Base-by-base conservation (phyloP, 2,329 filamentous ascomycete genomes). In the Byssoonygena ceratinophila region DNA sequence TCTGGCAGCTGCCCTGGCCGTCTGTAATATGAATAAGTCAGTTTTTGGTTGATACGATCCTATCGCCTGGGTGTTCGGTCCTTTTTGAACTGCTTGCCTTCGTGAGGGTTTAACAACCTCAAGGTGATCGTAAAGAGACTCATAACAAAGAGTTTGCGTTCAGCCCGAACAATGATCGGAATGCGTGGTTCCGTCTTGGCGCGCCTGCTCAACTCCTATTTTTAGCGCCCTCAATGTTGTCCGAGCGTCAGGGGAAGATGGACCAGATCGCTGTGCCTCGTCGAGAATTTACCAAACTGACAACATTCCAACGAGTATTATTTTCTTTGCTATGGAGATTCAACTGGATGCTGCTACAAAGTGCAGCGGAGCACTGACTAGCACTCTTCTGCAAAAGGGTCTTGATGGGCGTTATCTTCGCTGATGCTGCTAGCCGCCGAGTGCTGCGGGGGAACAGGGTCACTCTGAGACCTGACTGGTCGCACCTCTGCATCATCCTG, bases 381-480 rank as follows among this genome's bases (percentile, higher is more conserved):
- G 32, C 4, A n/a, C 32, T 36, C 14, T 36, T 36, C 8, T 36
- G 32, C 14, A 36, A 36, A 36, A n/a, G n/a, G n/a, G n/a, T n/a
- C 8, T 36, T 4, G 14, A 36, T 36, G 32, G 32, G 8, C 8
- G 7, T n/a, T 12, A 36, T 36, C 9, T n/a, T 4, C 32, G 9
- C 8, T 39, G 36, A 11, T 39, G 16, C 37, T 40, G 37, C 20
- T 40, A 32, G 16, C 43, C 43, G 43, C 43, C 43, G n/a, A 4
- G 4, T 16, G 23, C 2, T 14, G 5, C 8, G 9, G 25, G 25
- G 27, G 27, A 25, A 27, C 31, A 44, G 27, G 25, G 49, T 11
- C 40, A 23, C 22, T 45, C 49, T 51, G 49, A 51, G 41, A 51
- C 49, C 31, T 51, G 40, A 45, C 49, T 51, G 49, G 49, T 51